Evolutionary conservation across 768 basidiomycete genomes (phyloP), one percentile per base, ranked within the genome.

Genomic region (Daedaleopsis nitida): DNA sequence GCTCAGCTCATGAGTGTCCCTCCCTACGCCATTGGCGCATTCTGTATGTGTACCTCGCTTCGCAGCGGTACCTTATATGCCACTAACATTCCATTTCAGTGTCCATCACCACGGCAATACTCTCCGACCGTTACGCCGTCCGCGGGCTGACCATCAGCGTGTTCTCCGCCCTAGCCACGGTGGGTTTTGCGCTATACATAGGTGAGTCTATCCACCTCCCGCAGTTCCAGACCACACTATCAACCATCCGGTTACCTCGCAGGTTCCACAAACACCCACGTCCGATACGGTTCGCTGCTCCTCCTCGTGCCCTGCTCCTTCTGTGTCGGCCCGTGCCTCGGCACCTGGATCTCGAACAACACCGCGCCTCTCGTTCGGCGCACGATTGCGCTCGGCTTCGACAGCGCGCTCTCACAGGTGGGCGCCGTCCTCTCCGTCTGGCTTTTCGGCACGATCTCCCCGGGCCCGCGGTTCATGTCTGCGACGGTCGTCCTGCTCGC

Each of bases 321-420:
- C 69, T 72, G 78, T n/a, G 69, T 76, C 1, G 83, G 81, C 3
- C 84, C 86, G 3, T 75, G 84, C 0, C 70, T 85, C 34, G 77
- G 77, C 4, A 82, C 86, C 0, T 88, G 87, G 87, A 72, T 76
- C 55, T 80, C 86, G 11, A 87, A 88, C 72, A 88, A 87, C 73
- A 76, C 82, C 8, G 75, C 81, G 6, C 86, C 86, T 0, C 77
- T 85, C 62, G 72, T 78, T 45, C 76, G 84, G 32, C 80, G 86
- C 17, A 86, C 85, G 1, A 85, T 85, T 0, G 75, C 81, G 37
- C 77, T 87, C 53, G 86, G 85, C 16, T 77, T 86, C 24, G 79
- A 78, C 1, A 82, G 84, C 63, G 82, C 83, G 64, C 77, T 82
- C 76, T 81, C 81, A 21, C 86, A 86, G 66, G 74, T 78, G 0